Base-by-base conservation (phyloP, 2,329 filamentous ascomycete species). In the Fusarium solani-melongenae region DNA sequence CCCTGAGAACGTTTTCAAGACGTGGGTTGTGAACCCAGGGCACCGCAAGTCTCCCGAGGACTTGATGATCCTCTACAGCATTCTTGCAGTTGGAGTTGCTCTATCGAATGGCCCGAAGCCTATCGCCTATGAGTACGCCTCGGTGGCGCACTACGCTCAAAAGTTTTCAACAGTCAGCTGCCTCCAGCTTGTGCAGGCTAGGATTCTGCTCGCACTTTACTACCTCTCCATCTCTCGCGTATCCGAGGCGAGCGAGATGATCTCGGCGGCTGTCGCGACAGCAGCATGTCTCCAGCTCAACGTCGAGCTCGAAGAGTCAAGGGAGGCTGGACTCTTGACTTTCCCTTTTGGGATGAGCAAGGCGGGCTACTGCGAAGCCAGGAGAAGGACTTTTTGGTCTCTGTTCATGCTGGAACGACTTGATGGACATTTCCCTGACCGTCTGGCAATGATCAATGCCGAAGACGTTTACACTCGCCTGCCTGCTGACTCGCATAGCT, bases 361-460 rank as follows among this genome's bases (percentile, higher is more conserved):
- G 66, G 81, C 82, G 58, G 89, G 88, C 33, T 88, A 91, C 73
- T 87, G 88, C 27, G 93, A 95, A 81, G 92, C 91, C 75, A 87
- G 90, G 68, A 87, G 92, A 71, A 86, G 93, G 64, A 94, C 92
- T 0, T 92, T 94, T 77, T 95, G 92, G 92, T 89, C 90, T 31
- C 88, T 90, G 60, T 93, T 92, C 74, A 83, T 94, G 74, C 87
- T 93, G 80, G 93, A 94, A 81, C 88, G 91, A 56, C 88, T 92
- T 69, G 90, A 89, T 56, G 88, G 88, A 15, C 87, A 90, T 68
- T 90, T 87, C 61, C 86, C 87, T 1, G 84, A 86, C 3, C 85
- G 87, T 2, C 81, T 86, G 8, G 88, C 86, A 56, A 87, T 89
- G 69, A 86, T 94, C 67, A 88, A 90, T 56, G 84, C 88, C 6